Evolutionary conservation across 805 yeast species (phyloP).

Genomic region (Alloascoidea hylecoeti): DNA sequence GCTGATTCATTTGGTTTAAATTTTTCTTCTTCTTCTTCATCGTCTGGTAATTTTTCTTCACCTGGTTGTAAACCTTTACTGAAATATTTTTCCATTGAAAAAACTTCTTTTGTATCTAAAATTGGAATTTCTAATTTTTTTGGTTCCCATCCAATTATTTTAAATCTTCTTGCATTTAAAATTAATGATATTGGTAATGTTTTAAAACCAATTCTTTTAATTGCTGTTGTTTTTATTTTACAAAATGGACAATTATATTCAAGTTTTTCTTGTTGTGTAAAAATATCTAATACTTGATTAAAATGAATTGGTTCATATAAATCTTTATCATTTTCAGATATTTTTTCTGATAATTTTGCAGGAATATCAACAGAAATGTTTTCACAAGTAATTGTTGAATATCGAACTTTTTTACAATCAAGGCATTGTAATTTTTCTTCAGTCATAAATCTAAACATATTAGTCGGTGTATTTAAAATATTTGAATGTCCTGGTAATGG

Average conservation of each 20-base stretch:
- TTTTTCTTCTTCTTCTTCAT: slow-evolving; percentile 13
- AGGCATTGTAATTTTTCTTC: slow-evolving; percentile 49
- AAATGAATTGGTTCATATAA: slow-evolving; percentile 35
- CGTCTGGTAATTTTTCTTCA: slow-evolving; percentile 27
- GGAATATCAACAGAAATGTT: slow-evolving; percentile 49
- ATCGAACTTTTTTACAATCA: slow-evolving; percentile 45
- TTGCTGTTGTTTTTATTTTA: slow-evolving; percentile 18
- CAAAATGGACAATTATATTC: slow-evolving; percentile 56
- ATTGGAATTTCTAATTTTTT: slow-evolving; percentile 68
- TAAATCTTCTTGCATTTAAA: slow-evolving; percentile 66
- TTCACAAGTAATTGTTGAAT: slow-evolving; percentile 43
- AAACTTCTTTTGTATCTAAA: slow-evolving; percentile 24
- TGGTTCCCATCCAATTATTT: slow-evolving; percentile 84
- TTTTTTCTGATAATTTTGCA: slow-evolving; percentile 9
- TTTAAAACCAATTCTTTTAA: slow-evolving; percentile 33
- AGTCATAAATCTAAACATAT: slow-evolving; percentile 46
- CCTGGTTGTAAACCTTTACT: slow-evolving; percentile 26
- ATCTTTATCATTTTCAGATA: slow-evolving; percentile 27
- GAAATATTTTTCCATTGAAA: slow-evolving; percentile 28
- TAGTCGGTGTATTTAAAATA: slow-evolving; percentile 26
- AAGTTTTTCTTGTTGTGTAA: slow-evolving; percentile 34
- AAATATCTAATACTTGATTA: slow-evolving; percentile 29
- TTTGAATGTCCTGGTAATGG: slow-evolving; percentile 8
- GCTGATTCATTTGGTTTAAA: slow-evolving; percentile 46
- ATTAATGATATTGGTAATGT: slow-evolving; percentile 62